A percentile compares a stretch with the other conserved stretches of the same genome.
Conservation (phyloP, 2,329 filamentous ascomycete species). For the Alternaria sp. region DNA sequence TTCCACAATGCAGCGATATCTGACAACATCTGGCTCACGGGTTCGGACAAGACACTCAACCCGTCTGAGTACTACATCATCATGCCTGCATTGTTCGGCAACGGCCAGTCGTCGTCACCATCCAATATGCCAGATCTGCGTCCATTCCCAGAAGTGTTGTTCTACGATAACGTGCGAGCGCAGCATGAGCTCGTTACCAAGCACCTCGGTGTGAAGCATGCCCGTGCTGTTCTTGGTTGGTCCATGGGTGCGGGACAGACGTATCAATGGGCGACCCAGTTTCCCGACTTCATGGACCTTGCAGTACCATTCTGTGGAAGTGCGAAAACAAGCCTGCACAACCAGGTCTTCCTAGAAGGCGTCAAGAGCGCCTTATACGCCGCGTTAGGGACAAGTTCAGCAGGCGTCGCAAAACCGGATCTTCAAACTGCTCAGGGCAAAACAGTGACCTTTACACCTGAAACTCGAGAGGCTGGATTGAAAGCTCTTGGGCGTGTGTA, state of each 20-base stretch:
- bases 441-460: conserved; percentile 58
- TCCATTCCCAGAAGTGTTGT: conserved; percentile 69
- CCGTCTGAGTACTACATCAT: conserved; percentile 74
- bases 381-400: conserved; percentile 63
- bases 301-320: conserved; percentile 71
- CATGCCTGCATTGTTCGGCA: conserved; percentile 73
- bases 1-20: conserved; percentile 59
- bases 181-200: conserved; percentile 72
- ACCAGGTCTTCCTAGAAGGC: conserved; percentile 72
- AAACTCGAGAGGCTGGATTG: conserved; percentile 65
- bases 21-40: conserved; percentile 79
- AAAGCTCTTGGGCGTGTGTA: conserved; percentile 79
- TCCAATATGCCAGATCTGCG: conserved; percentile 65
- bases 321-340: conserved; percentile 71
- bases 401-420: conserved; percentile 54
- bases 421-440: conserved; percentile 29
- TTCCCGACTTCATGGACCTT: conserved; percentile 71
- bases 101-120: conserved; percentile 72
- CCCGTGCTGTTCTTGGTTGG: conserved; percentile 72
- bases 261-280: conserved; percentile 70
- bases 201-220: conserved; percentile 67
- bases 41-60: conserved; percentile 69
- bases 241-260: conserved; percentile 75
- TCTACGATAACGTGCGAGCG: conserved; percentile 74
- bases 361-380: conserved; percentile 68